Conservation (phyloP, 257 asterid genomes). For the Paulownia fortunei region DNA sequence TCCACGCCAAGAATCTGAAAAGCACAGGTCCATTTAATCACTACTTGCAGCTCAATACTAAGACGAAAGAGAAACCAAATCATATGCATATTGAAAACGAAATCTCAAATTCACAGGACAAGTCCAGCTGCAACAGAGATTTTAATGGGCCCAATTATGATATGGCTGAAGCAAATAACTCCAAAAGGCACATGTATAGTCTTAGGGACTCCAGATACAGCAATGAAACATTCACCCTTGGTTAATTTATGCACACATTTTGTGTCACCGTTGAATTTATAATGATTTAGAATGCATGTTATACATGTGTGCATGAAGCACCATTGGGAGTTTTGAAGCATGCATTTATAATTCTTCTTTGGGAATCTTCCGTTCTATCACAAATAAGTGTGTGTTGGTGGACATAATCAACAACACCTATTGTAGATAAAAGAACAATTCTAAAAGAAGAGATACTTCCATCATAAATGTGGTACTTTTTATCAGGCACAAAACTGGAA, state of each 20-base stretch:
- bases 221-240: background rate
- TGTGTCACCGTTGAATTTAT: too few species aligned
- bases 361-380: background rate
- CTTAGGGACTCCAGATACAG: background rate
- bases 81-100: background rate
- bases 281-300: too few species aligned
- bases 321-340: background rate
- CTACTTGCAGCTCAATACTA: constrained; percentile 6
- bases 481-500: background rate
- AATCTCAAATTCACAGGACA: background rate
- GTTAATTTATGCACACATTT: background rate
- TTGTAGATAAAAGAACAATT: background rate
- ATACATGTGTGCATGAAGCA: background rate
- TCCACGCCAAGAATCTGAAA: constrained; percentile 84
- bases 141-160: background rate
- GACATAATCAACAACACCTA: background rate
- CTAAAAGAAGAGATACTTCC: background rate
- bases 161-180: background rate
- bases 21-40: constrained; percentile 13
- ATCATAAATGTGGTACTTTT: background rate
- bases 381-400: background rate
- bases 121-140: background rate
- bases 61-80: background rate
- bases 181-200: background rate
- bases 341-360: background rate